Evolutionary conservation across 306 rosid genomes (phyloP), one percentile per base, ranked within the genome.

Genomic region (Quercus glauca): DNA sequence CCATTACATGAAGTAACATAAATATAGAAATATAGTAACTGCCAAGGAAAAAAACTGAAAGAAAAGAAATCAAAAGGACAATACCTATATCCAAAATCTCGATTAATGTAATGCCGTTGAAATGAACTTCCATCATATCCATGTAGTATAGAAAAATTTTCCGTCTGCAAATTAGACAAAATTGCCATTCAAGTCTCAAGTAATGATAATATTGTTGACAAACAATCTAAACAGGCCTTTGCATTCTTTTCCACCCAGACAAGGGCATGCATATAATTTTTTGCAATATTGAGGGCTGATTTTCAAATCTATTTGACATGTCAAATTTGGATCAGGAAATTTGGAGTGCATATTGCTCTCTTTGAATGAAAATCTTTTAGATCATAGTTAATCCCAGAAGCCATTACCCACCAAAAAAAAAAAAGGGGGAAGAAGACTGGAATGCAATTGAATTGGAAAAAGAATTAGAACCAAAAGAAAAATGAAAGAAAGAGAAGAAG

Each of bases 61-160:
- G 37, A 79, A 71, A 15, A 28, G 45, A 80, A 64, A 70, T 41
- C 37, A 15, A 69, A 41, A 18, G 60, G 81, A 76, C 78, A 79
- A 86, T 74, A 91, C 97, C 91, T 85, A 73, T 82, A 63, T 78
- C 63, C 87, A 41, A 85, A 76, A 76, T 87, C 85, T 69, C 71
- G 76, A 80, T 92, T 83, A 23, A 94, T 28, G 83, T 87, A 86
- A 69, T 90, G 92, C 49, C 84, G 87, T 60, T 85, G 97, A 76
- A 94, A 85, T 28, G 77, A 80, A 80, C 76, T 77, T 75, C 89
- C 98, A 77, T 90, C 95, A 74, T 86, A 84, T 78, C 89, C 97
- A 81, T 86, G 80, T 58, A 94, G 80, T 55, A 94, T 87, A 20
- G 95, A 88, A 82, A 84, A 72, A 60, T 65, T 92, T 55, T 87